Evolutionary conservation across 1,284 basidiomycete genomes (phyloP).

Genomic region (Takashimella koratensis): DNA sequence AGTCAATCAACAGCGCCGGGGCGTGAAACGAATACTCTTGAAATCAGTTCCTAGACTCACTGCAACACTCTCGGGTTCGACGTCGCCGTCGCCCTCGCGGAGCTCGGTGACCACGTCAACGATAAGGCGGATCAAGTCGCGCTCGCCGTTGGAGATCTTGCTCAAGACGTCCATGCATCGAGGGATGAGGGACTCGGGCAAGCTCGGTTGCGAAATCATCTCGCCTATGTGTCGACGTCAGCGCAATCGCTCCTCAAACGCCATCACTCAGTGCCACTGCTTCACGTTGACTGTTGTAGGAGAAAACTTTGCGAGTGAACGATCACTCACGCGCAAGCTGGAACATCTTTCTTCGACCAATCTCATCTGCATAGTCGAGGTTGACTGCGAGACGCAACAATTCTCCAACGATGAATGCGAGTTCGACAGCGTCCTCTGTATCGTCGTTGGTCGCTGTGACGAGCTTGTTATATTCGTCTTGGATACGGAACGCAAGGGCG

Average conservation of each 20-base stretch:
- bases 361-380: conserved; percentile 91
- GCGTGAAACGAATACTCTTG: too few species aligned
- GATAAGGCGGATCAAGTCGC: conserved; percentile 87
- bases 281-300: neutral
- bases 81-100: conserved; percentile 56
- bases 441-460: conserved; percentile 53
- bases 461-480: conserved; percentile 71
- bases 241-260: too few species aligned
- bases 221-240: conserved; percentile 55
- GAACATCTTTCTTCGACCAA: conserved; percentile 89
- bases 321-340: conserved; percentile 67
- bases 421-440: conserved; percentile 54
- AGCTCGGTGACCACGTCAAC: conserved; percentile 90
- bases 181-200: conserved; percentile 75
- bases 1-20: too few species aligned
- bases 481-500: conserved; percentile 78
- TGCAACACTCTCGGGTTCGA: conserved; percentile 13
- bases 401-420: conserved; percentile 74
- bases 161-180: conserved; percentile 82
- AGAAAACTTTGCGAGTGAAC: too few species aligned
- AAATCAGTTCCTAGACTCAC: neutral
- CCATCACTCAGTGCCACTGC: conserved; percentile 2
- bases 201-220: conserved; percentile 76
- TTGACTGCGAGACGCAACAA: conserved; percentile 75
- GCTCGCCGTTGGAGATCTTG: conserved; percentile 76